Base-by-base conservation (phyloP, 768 basidiomycete species). In the Lactarius tabidus region DNA sequence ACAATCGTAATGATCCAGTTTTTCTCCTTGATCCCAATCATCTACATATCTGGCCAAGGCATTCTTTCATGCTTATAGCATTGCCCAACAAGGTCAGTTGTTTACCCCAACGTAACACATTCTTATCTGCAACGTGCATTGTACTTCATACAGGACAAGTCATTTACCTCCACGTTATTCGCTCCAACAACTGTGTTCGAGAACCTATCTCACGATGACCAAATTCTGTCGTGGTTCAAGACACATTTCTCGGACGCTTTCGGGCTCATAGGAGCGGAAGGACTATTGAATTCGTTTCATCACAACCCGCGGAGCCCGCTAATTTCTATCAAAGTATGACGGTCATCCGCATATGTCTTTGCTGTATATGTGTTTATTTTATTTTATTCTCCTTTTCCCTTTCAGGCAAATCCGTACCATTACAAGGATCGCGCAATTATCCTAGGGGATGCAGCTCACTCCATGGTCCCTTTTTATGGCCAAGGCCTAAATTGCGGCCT, bases 21-120 rank as follows among this genome's bases (percentile, higher is more conserved):
- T 98, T 90, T 80, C 80, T 87, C 64, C 88, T 99, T 76, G 93
- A 95, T 82, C 91, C 92, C 72, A 90, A 91, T 76, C 91, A 98
- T 77, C 87, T 99, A 70, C 96, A 99, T 79, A 98, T 99, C 72
- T 99, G 96, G 96, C 97, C 96, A 69, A 90, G 96, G 74, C 92
- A 95, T 77, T 93, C 94, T 55, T 98, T 98, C 82, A 99, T 99
- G 96, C 85, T 99, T 72, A 98, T 99, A 72, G 96, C 94, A 26
- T 86, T 99, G 63, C 95, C 96, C 70, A 99, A 99, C 81, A 89
- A 91, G 83, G 96, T 96, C 78, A 78, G 79, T 66, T 38, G 9
- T 62, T 60, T 74, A 72, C 72, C 72, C 75, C 74, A 71, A 62
- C 66, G 31, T 62, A 26, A 53, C 60, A 38, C 38, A 57, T 61